phyloP scores from a whole-genome alignment of 768 basidiomycete genomes.

The Tulasnella calospora region DNA sequence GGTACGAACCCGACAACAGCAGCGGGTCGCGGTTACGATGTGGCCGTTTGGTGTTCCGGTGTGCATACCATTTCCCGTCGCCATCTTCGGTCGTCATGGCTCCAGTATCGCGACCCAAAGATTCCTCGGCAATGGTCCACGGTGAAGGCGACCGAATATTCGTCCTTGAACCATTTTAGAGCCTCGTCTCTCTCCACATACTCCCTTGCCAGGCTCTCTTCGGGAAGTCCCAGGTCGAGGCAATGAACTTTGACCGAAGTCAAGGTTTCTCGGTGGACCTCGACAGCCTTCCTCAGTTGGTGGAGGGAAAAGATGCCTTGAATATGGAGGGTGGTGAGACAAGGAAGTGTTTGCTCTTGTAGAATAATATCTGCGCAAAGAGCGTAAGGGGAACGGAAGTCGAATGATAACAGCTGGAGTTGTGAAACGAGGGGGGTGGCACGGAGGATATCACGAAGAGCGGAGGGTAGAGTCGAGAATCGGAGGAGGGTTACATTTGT shows the following conservation, averaged over 20 bases:
- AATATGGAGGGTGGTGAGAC: background rate
- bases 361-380: slow-evolving; percentile 2
- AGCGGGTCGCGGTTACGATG: background rate
- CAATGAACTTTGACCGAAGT: background rate
- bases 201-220: background rate
- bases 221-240: slow-evolving; percentile 2
- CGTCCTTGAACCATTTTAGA: background rate
- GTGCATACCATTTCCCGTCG: background rate
- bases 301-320: background rate
- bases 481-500: background rate
- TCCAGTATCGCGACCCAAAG: slow-evolving; percentile 9
- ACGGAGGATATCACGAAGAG: background rate
- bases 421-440: background rate
- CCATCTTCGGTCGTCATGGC: background rate
- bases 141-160: background rate
- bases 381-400: background rate
- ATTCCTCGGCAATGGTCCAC: background rate
- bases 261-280: background rate
- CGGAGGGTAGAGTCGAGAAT: slow-evolving; percentile 3
- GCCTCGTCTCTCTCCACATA: slow-evolving; percentile 9
- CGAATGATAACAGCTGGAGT: background rate
- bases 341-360: background rate
- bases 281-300: background rate
- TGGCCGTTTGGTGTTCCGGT: background rate
- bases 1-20: too few species aligned